Base-by-base conservation (phyloP, 768 basidiomycete species). In the Leccinum disarticulatum region DNA sequence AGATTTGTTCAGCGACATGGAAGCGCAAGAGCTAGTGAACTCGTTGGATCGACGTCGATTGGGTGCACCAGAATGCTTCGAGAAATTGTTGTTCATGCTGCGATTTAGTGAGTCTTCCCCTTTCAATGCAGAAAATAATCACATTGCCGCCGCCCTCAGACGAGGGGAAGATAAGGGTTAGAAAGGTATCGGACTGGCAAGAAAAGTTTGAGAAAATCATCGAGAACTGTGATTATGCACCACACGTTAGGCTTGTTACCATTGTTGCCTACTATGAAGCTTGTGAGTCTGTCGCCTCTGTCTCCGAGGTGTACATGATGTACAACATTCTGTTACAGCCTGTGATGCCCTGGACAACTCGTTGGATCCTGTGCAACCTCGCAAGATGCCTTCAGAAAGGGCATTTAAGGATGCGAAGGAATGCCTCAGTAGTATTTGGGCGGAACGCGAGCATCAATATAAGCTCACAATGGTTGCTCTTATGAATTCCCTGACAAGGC, bases 201-300 rank as follows among this genome's bases (percentile, higher is more conserved):
- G 7, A 22, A 3, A 31, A 57, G 43, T 61, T 68, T 17, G 49
- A 8, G 27, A 41, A 22, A 1, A 59, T 64, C 48, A 62, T 69
- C 9, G 14, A 54, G 1, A 54, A 52, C 25, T 28, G 3, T 13
- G 6, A 61, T 8, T 66, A 60, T 19, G 53, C 61, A 13, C 48
- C 60, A 4, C 61, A 69, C 9, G 54, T 70, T 2, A 60, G 59
- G 54, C 63, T 68, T 6, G 68, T 67, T 10, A 35, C 65, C 5
- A 60, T 68, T 11, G 61, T 68, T 1, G 68, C 68, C 17, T 68
- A 68, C 48, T 63, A 58, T 13, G 68, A 69, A 41, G 60, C 50
- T 7, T 52, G 68, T 70, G n/a, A 47, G 68, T 49, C n/a, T 19
- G 41, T 19, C 22, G 17, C 0, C 0, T 38, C 11, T 11, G 14